Base-by-base conservation (phyloP, 2,329 filamentous ascomycete species). In the Beauveria scarabaeidicola region DNA sequence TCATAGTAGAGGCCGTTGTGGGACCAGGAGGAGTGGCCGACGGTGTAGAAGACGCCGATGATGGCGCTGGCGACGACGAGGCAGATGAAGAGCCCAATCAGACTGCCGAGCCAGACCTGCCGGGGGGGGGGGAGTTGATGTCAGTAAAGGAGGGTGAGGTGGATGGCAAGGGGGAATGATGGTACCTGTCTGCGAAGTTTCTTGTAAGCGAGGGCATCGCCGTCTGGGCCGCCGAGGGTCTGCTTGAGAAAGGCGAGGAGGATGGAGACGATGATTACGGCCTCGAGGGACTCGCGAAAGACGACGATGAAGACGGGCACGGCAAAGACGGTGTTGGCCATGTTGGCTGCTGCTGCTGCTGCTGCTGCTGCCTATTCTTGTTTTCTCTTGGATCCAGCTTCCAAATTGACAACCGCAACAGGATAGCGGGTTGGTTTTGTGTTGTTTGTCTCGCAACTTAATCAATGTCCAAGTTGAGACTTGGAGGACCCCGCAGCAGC, bases 241-340 rank as follows among this genome's bases (percentile, higher is more conserved):
- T 94, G 89, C 72, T 93, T 94, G 61, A 95, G 76, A 70, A 94
- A 95, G 23, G 90, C 85, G 44, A 96, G 81, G 38, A 96, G 78
- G n/a, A 96, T 88, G 0, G 91, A 93, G 63, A 95, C 85, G 66
- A 96, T 89, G 69, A 96, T 91, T 68, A 83, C 86, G 1, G 88
- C 89, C 77, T 96, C 91, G 52, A 96, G 77, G 46, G 85, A 85
- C 75, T 96, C 91, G 69, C 91, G 86, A 71, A 96, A 94, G 74
- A 90, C 86, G 71, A 96, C 89, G 77, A 96, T 92, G 77, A 96
- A 96, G 59, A 96, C 84, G 64, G 88, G 88, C 23, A 91, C 84
- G 63, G 88, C 82, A 72, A 91, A 91, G 61, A 91, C 85, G 70
- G 88, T 82, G 62, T 81, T 79, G 70, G 86, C 85, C 76, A 82